Conservation (phyloP, 805 yeast species). For the Candida stauntonica region DNA sequence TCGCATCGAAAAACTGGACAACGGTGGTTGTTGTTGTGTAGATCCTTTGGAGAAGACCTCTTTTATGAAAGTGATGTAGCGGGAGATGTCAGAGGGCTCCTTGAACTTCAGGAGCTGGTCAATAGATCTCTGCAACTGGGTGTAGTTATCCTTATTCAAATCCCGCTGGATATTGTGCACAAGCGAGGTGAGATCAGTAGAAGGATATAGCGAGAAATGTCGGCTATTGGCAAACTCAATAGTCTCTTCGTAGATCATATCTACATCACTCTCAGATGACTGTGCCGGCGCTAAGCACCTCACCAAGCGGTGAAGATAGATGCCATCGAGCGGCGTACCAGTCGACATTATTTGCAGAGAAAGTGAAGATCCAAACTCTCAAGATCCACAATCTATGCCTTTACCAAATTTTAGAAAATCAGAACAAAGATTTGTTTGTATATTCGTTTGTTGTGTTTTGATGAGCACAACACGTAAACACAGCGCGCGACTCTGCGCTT, state of each 20-base stretch:
- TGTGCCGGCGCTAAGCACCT: conserved; percentile 13
- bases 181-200: conserved; percentile 1
- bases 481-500: no score
- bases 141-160: not conserved
- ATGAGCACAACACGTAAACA: no score
- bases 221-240: conserved; percentile 18
- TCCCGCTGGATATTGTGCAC: not conserved
- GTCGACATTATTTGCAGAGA: conserved; percentile 3
- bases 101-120: conserved; percentile 8
- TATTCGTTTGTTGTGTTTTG: not conserved
- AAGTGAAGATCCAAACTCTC: no score
- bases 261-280: conserved; percentile 10
- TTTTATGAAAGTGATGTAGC: conserved; percentile 4
- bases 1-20: no score
- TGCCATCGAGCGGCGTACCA: conserved; percentile 4
- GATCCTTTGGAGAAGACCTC: not conserved
- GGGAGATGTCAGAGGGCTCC: conserved; percentile 10
- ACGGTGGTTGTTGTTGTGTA: no score
- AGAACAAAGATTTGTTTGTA: not conserved
- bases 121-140: conserved; percentile 7
- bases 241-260: conserved; percentile 18
- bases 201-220: not conserved
- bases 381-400: no score
- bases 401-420: no score
- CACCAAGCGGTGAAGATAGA: conserved; percentile 21